Evolutionary conservation across 257 asterid species (phyloP), one percentile per base, ranked within the genome.

Genomic region (Solanum acaule): DNA sequence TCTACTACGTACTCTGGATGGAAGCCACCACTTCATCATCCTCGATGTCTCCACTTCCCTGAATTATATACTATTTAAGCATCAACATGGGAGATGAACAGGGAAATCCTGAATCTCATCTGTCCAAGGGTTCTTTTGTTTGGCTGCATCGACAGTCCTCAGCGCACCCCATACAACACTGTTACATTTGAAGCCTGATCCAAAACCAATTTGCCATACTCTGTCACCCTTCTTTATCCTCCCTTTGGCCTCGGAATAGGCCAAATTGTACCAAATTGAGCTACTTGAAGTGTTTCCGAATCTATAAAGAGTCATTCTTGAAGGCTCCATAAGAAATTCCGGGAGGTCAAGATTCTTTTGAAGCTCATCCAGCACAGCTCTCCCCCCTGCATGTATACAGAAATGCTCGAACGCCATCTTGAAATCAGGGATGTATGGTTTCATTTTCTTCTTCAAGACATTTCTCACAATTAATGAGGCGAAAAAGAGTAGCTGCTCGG

Each of bases 161-260:
- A 44, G 25, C 3, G 16, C 38, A 42, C 25, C 16, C 92, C 92
- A 90, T 3, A 90, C 88, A 2, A 84, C 91, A 59, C 90, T 88
- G 85, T 87, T 90, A 31, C 90, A 90, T 63, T 90, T 90, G 88
- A 90, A 90, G 29, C 90, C 92, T 65, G 90, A 88, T 70, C 92
- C 90, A 14, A 88, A 87, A 37, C 89, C 90, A 34, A 88, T 73
- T 87, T 90, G 87, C 91, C 90, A 86, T 13, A 78, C 89, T 15
- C 87, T 86, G 31, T 90, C 90, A 23, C 89, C 88, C 38, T 61
- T 88, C n/a, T 81, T 90, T 79, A 90, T 90, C 46, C 90, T 87
- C 8, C 91, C 91, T 84, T 87, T 86, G 0, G 89, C 90, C 81
- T 90, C 92, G 2, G 63, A 82, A 35, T 90, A 90, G 42, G 89